Percentiles rank a stretch among this genome's conserved stretches.
phyloP scores from a whole-genome alignment of 805 yeast genomes.

The Yarrowia hollandica region DNA sequence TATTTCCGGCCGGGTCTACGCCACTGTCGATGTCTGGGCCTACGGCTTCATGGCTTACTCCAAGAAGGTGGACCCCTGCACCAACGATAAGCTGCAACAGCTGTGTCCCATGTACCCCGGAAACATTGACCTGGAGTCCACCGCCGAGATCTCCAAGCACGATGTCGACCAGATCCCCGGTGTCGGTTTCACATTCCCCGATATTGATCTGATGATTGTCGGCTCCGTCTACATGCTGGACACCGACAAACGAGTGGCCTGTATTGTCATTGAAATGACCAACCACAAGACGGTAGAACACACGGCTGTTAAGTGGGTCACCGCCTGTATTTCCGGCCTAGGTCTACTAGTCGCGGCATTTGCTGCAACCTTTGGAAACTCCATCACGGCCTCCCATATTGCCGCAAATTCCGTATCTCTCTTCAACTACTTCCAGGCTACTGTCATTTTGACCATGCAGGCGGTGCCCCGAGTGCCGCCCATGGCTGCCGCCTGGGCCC shows the following conservation, averaged over 20 bases:
- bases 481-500: slow-evolving; percentile 97
- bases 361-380: slow-evolving; percentile 79
- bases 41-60: slow-evolving; percentile 77
- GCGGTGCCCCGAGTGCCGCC: slow-evolving; percentile 92
- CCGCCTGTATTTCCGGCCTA: slow-evolving; percentile 85
- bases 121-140: slow-evolving; percentile 69
- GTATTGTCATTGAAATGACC: slow-evolving; percentile 71
- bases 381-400: slow-evolving; percentile 91
- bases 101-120: slow-evolving; percentile 91
- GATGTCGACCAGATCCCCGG: slow-evolving; percentile 69
- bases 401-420: slow-evolving; percentile 94
- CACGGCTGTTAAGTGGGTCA: slow-evolving; percentile 85
- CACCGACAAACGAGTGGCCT: slow-evolving; percentile 50
- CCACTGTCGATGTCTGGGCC: slow-evolving; percentile 74
- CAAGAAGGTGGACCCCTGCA: slow-evolving; percentile 61
- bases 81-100: slow-evolving; percentile 60
- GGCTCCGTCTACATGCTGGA: slow-evolving; percentile 46
- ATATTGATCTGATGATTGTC: slow-evolving; percentile 69
- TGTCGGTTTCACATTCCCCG: slow-evolving; percentile 85
- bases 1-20: slow-evolving; percentile 63
- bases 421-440: slow-evolving; percentile 88
- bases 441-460: slow-evolving; percentile 93
- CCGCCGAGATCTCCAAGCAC: slow-evolving; percentile 51
- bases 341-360: slow-evolving; percentile 83
- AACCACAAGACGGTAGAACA: slow-evolving; percentile 83